Percentiles rank a stretch among this genome's conserved stretches.
These are phyloP conservation scores for Hirschfeldia incana DNA, from an alignment of 345 rosid genomes.

Conservation along the genomic window DNA sequence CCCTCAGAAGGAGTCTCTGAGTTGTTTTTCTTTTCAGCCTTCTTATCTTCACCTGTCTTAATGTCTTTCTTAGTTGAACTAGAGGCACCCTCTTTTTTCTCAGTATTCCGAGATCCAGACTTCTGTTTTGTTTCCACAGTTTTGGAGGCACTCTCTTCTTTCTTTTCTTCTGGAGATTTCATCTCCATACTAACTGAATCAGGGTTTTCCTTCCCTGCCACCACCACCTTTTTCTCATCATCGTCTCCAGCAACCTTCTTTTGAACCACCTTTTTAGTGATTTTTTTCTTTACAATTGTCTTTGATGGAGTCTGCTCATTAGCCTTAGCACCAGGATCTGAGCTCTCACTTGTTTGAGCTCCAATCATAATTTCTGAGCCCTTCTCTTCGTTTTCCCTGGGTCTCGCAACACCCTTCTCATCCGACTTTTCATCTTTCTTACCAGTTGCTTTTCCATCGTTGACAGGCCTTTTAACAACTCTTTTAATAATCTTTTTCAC, in stretches of 20 bases:
- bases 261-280: slow-evolving; percentile 76
- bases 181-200: slow-evolving; percentile 41
- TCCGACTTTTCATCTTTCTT: slow-evolving; percentile 47
- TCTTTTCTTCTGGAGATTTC: slow-evolving; percentile 45
- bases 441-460: slow-evolving; percentile 39
- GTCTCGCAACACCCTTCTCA: slow-evolving; percentile 41
- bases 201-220: slow-evolving; percentile 38
- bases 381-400: slow-evolving; percentile 44
- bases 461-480: slow-evolving; percentile 70
- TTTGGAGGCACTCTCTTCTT: slow-evolving; percentile 38
- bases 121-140: slow-evolving; percentile 24
- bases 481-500: slow-evolving; percentile 81
- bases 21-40: slow-evolving; percentile 46
- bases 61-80: slow-evolving; percentile 49
- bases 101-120: slow-evolving; percentile 41
- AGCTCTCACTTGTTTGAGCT: slow-evolving; percentile 45
- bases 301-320: slow-evolving; percentile 51
- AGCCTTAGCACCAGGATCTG: slow-evolving; percentile 40
- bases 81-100: slow-evolving; percentile 43
- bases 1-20: slow-evolving; percentile 45
- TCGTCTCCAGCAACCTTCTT: slow-evolving; percentile 56
- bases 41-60: slow-evolving; percentile 37
- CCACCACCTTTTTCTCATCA: slow-evolving; percentile 42
- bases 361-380: slow-evolving; percentile 44
- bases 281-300: slow-evolving; percentile 64